Base-by-base conservation (phyloP, 192 early-diverging fungal species). In the Piromyces sp. region DNA sequence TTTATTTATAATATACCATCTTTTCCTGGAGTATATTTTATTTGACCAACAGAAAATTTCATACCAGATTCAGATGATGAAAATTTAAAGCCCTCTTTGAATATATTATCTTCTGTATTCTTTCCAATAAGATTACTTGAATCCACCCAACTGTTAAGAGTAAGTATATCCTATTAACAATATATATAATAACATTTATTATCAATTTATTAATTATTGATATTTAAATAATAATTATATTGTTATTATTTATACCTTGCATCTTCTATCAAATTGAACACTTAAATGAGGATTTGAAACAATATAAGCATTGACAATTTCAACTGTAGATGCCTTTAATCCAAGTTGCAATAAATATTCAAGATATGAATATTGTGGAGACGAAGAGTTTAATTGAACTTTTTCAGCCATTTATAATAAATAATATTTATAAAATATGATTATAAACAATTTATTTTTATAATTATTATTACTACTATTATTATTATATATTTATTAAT, bases 41-140 rank as follows among this genome's bases (percentile, higher is more conserved):
- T 79, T 30, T 81, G 80, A 14, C 89, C 89, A 31, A 89, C 85
- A 13, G 78, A 78, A 58, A 89, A 82, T 51, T 85, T 86, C 58
- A 89, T 83, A 9, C 89, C 89, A 14, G 85, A 83, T 14, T 40
- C 79, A 14, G 80, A 81, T 9, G 88, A 82, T 13, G 83, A 80
- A 84, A 91, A 88, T 37, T 88, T 85, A 79, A 90, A 90, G 0
- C 90, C 90, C 28, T 88, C 81, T 30, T 87, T 84, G 7, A 91
- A 87, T 26, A 91, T 88, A 33, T 91, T 89, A 36, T 91, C 90
- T 82, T 91, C 90, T n/a, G 89, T 88, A 84, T 90, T 91, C 29
- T 81, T 83, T 19, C 89, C 88, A 30, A 79, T 79, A 5, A 91
- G 80, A 29, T 85, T 83, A 9, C 88, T 82, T 7, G 87, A 81